A percentile compares a stretch with the other conserved stretches of the same genome.
phyloP scores from a whole-genome alignment of 2,329 filamentous ascomycete species.

The Phoma sp. region DNA sequence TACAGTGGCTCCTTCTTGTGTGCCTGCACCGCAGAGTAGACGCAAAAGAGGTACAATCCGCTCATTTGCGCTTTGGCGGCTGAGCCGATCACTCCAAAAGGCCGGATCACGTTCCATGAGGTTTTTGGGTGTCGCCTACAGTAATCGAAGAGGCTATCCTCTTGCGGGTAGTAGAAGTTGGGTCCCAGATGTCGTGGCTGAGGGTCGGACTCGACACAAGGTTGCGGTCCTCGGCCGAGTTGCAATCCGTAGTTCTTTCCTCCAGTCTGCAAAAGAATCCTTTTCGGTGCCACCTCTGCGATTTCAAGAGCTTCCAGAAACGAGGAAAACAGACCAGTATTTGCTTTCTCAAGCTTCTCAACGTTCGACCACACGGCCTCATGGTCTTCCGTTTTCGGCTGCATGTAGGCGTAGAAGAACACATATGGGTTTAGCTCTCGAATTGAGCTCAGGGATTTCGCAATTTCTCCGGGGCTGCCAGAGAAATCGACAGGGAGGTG shows the following conservation, averaged over 20 bases:
- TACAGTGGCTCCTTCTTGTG: slow-evolving; percentile 17
- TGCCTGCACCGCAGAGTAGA: slow-evolving; percentile 19
- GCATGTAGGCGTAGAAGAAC: slow-evolving; percentile 3
- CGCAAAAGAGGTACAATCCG: slow-evolving; percentile 8
- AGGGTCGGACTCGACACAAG: not conserved
- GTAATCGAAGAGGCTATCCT: not conserved
- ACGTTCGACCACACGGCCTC: not conserved
- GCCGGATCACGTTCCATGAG: slow-evolving; percentile 9
- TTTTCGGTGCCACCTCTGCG: not conserved
- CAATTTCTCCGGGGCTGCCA: not conserved
- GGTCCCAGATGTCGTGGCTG: not conserved
- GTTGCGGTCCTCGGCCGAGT: not conserved
- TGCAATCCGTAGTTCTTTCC: not conserved
- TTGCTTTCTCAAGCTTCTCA: not conserved
- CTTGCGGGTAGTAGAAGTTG: slow-evolving; percentile 3
- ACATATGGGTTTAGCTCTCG: not conserved
- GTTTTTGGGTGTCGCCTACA: slow-evolving; percentile 4
- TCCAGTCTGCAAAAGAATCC: slow-evolving; percentile 1
- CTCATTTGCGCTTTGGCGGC: slow-evolving; percentile 9
- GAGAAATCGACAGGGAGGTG: not conserved
- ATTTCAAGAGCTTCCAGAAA: not conserved
- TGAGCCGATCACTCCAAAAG: slow-evolving; percentile 9
- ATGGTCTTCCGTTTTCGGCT: not conserved
- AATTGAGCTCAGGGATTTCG: not conserved
- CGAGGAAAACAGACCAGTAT: not conserved